Conservation (phyloP, 805 yeast species). For the Candida nitratophila region DNA sequence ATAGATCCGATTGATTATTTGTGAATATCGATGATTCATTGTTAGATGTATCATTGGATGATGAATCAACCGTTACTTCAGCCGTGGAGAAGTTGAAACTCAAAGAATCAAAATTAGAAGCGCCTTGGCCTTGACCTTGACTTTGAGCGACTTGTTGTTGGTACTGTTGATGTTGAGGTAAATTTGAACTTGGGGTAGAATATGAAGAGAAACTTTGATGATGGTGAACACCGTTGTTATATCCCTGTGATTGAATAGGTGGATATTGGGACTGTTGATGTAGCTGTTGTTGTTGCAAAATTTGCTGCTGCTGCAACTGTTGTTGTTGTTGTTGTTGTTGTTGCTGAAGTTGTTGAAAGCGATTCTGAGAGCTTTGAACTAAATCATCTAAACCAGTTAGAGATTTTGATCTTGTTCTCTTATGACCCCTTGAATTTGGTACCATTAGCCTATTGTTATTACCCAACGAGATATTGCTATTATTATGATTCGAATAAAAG, state of each 20-base stretch:
- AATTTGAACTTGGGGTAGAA: no score
- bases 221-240: no score
- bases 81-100: no score
- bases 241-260: no score
- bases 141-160: no score
- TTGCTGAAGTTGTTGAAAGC: neutral
- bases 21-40: constrained; percentile 1
- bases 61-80: constrained; percentile 2
- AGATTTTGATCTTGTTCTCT: constrained; percentile 29
- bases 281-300: neutral
- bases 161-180: no score
- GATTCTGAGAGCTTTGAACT: neutral
- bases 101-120: no score
- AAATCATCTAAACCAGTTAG: constrained; percentile 21
- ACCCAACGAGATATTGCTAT: no score
- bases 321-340: neutral
- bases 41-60: neutral
- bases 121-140: no score
- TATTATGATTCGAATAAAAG: no score
- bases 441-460: neutral
- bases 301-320: neutral
- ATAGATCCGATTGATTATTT: neutral
- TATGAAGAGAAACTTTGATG: no score
- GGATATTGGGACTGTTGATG: neutral
- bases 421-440: constrained; percentile 20